Evolutionary conservation across 1,284 basidiomycete species (phyloP), one percentile per base, ranked within the genome.

Genomic region (Omphalotus olearius): DNA sequence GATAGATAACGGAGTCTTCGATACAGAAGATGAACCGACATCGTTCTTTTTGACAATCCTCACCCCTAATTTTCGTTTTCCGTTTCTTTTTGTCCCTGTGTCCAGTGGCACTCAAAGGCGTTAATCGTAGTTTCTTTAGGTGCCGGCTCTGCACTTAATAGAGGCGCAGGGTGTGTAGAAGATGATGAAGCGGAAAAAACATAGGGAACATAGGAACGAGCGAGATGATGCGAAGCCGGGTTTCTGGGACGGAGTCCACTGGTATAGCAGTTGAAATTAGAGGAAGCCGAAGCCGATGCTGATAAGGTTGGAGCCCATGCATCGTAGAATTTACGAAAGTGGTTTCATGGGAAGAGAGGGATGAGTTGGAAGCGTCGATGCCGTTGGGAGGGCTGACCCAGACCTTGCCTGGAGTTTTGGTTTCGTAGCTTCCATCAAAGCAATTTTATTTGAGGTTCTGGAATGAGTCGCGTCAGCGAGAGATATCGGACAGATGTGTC

Each of bases 361-460:
- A 49, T 82, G 78, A 16, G 63, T 56, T 2, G 69, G 60, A 9
- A 65, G 54, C 4, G 53, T 50, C 4, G 59, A 52, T 7, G 53
- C 49, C 18, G 51, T 39, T 33, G 49, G 25, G 6, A 47, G 17
- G 16, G 11, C 13, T 9, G 61, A 56, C 18, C 59, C 51, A 3
- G 45, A 45, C 35, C 41, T 11, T 62, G 43, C 18, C 52, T 57
- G 46, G 38, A 46, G 53, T 39, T 57, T 60, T 17, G 63, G 64
- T 48, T 67, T 64, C 33, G 66, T 64, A 49, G 71, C 67, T 58
- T 83, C 96, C 79, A 98, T 88, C 56, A 88, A 83, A 1, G 93
- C 93, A 60, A 98, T 98, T 70, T 97, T 97, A 57, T 85, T 85
- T 45, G 82, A 75, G 1, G 91, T 93, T 51, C 91, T 93, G 59